Base-by-base conservation (phyloP, 148 eudicot genomes). In the Mesembryanthemum crystallinum region DNA sequence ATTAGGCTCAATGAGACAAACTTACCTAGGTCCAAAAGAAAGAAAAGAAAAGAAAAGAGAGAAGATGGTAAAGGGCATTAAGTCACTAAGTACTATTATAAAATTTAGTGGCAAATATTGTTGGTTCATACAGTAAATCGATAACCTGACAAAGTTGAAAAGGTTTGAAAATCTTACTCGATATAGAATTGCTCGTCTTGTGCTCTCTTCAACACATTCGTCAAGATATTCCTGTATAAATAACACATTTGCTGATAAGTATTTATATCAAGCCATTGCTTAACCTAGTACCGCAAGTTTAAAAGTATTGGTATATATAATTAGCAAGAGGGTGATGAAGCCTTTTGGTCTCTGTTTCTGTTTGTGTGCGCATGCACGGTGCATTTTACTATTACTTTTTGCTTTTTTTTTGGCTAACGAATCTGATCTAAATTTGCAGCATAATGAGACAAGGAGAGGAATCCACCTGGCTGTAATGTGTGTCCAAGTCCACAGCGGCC, bases 401-500 rank as follows among this genome's bases (percentile, higher is more conserved):
- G 5, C 20, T 62, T 8, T 23, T 3, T 76, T n/a, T 3, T 33
- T 18, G 51, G 39, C 72, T 42, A 25, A 74, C 39, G 21, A 74
- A 24, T 15, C 21, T 43, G 39, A 62, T 33, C 47, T 39, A 43
- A 65, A 8, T 8, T 60, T 77, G 80, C 80, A 74, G 75, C 66
- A 67, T 35, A 35, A 69, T 42, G 20, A 43, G 54, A 47, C 20
- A 67, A 21, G 29, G 30, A 64, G 63, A 72, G 57, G 49, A 33
- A 62, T 76, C 30, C 23, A 95, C 99, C 93, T 91, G 84, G 75
- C 91, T 88, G 76, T 88, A 96, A 83, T 96, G 99, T 21, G 98
- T 92, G 78, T 96, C 99, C 85, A 96, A 87, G 83, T 96, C 99
- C 72, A 96, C 99, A 76, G 97, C 94, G 75, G 99, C 99, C 80